Conservation (phyloP, 148 eudicot species). For the Dianthus caryophyllus region DNA sequence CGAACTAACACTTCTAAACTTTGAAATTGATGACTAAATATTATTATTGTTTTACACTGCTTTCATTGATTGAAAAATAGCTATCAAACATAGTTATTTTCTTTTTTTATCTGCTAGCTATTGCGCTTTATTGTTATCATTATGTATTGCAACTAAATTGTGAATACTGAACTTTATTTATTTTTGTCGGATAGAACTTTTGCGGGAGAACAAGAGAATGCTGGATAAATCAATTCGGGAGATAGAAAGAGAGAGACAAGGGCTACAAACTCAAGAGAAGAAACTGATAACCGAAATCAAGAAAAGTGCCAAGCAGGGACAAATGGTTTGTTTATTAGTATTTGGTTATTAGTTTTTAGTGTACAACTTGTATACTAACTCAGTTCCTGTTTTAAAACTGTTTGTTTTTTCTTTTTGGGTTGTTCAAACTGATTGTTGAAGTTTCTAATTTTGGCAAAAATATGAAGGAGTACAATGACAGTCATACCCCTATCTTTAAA, state of each 20-base stretch:
- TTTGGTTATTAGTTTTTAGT: not conserved
- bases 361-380: too few species aligned
- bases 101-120: not conserved
- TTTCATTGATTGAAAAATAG: not conserved
- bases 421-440: too few species aligned
- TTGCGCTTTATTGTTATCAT: not conserved
- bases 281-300: slow-evolving; percentile 84
- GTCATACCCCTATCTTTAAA: too few species aligned
- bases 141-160: not conserved
- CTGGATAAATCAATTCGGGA: slow-evolving; percentile 94
- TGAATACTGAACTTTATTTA: not conserved
- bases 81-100: not conserved
- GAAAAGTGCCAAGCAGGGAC: slow-evolving; percentile 99
- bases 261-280: slow-evolving; percentile 94
- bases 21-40: not conserved
- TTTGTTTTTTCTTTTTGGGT: too few species aligned
- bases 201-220: slow-evolving; percentile 98
- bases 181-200: slow-evolving; percentile 51
- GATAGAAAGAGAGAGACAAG: slow-evolving; percentile 94
- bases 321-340: slow-evolving; percentile 45
- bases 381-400: too few species aligned
- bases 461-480: too few species aligned
- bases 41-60: not conserved
- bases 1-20: too few species aligned
- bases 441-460: too few species aligned